Base-by-base conservation (phyloP, 305 asterid genomes). In the Fraxinus floribunda region DNA sequence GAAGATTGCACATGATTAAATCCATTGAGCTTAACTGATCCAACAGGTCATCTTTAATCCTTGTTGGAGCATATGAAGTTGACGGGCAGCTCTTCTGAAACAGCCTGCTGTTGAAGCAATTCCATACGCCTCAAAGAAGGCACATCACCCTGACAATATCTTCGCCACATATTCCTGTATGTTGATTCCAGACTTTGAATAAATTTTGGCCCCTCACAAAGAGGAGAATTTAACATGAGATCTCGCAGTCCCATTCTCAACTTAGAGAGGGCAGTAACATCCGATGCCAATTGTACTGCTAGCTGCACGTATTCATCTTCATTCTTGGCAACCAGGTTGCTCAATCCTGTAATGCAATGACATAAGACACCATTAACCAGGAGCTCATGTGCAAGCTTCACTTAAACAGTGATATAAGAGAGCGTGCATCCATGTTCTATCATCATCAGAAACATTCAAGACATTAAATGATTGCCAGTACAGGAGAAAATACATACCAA, bases 241-340 rank as follows among this genome's bases (percentile, higher is more conserved):
- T 89, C 91, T 16, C 99, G 90, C 72, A 97, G 87, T 78, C 82
- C 88, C 90, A 83, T 86, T 88, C 98, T 92, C 89, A 95, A 84
- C 85, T 87, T 89, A n/a, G 98, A 89, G 86, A 97, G 95, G 81
- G 94, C 90, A 18, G 91, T 84, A 39, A 94, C 72, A 79, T 97
- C 97, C 0, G 96, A 88, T 74, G 97, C 97, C 86, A 97, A 86
- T 82, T 90, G 82, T 70, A 93, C 30, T 72, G 98, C 98, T 84
- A 83, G 84, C 85, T 88, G 88, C 60, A 95, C 97, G 66, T 97
- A 97, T 84, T 95, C 98, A n/a, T 94, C 98, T 89, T 97, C 99
- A 83, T 89, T 87, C 85, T 87, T 86, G 32, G 98, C 97, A 36
- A 94, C 95, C 86, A 97, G 88, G 79, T 95, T 88, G 81, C 85